Percentiles rank a stretch among this genome's conserved stretches.
phyloP scores from a whole-genome alignment of 148 eudicot species.

The Arctostaphylos glauca region DNA sequence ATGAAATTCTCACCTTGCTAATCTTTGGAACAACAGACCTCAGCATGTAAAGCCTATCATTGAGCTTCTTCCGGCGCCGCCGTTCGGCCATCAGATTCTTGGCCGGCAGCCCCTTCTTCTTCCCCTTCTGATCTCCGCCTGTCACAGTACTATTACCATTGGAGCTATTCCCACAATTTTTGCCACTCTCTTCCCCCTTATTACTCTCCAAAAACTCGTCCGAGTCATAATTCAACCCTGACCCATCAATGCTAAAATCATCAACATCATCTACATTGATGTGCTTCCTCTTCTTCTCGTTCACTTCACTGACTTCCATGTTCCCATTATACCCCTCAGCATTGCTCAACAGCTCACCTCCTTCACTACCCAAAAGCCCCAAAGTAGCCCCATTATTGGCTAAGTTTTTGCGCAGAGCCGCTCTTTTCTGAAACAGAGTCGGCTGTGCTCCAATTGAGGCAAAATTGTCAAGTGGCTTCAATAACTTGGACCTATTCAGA shows the following conservation, averaged over 20 bases:
- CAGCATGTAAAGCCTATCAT: conserved; percentile 86
- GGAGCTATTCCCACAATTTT: conserved; percentile 55
- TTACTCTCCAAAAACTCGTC: conserved; percentile 61
- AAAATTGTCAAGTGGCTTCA: conserved; percentile 78
- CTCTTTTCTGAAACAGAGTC: conserved; percentile 87
- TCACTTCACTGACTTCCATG: conserved; percentile 18
- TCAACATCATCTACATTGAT: conserved; percentile 52
- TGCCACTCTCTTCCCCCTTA: conserved; percentile 35
- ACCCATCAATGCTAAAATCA: conserved; percentile 64
- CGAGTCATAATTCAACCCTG: conserved; percentile 71
- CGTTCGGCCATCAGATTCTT: conserved; percentile 96
- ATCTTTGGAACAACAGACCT: conserved; percentile 94
- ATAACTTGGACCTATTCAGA: conserved; percentile 53
- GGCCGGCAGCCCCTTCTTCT: conserved; percentile 86
- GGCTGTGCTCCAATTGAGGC: conserved; percentile 68
- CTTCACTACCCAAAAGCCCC: conserved; percentile 25
- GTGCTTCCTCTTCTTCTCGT: conserved; percentile 38
- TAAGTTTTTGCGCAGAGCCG: conserved; percentile 72
- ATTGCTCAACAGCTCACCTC: conserved; percentile 9
- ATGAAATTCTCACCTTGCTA: conserved; percentile 68
- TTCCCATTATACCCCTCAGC: conserved; percentile 28
- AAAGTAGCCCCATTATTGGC: conserved; percentile 31
- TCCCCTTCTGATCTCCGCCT: conserved; percentile 61
- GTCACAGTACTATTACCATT: conserved; percentile 50
- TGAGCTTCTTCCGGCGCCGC: conserved; percentile 86